phyloP scores from a whole-genome alignment of 1,284 basidiomycete species.

The Phenoliferia sp. region DNA sequence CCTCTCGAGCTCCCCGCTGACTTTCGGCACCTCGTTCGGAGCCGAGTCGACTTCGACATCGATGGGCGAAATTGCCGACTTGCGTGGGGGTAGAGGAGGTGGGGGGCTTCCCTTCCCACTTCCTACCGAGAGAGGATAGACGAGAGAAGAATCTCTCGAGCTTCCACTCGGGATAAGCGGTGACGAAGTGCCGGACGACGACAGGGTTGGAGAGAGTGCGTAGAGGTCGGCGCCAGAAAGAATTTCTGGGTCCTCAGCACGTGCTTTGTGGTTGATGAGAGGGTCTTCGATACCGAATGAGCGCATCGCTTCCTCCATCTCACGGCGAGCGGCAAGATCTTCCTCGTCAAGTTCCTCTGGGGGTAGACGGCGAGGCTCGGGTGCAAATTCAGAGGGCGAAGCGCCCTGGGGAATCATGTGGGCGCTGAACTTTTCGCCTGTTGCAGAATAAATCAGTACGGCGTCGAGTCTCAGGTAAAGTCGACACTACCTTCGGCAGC shows the following conservation, averaged over 20 bases:
- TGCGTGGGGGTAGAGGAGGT: neutral
- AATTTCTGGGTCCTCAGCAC: constrained; percentile 10
- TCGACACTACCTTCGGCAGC: constrained; percentile 15
- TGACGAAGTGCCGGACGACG: neutral
- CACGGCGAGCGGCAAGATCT: constrained; percentile 15
- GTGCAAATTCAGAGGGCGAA: constrained; percentile 4
- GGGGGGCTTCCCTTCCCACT: neutral
- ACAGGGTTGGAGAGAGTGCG: neutral
- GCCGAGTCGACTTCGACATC: neutral
- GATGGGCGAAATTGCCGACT: neutral
- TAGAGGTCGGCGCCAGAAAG: neutral
- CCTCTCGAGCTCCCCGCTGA: neutral
- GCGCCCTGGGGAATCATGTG: constrained; percentile 14
- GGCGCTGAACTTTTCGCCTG: constrained; percentile 12
- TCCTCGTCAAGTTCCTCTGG: constrained; percentile 23
- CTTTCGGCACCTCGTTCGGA: neutral
- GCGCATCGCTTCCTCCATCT: constrained; percentile 20
- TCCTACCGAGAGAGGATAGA: neutral
- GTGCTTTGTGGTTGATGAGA: neutral
- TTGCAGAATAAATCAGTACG: neutral
- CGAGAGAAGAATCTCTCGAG: neutral
- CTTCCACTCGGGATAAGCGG: neutral
- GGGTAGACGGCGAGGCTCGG: constrained; percentile 11
- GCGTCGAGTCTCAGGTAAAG: neutral
- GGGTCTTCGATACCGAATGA: constrained; percentile 25